These are phyloP conservation scores for Wickerhamiella occidentalis DNA, from an alignment of 805 yeast genomes.

Conservation along the genomic window DNA sequence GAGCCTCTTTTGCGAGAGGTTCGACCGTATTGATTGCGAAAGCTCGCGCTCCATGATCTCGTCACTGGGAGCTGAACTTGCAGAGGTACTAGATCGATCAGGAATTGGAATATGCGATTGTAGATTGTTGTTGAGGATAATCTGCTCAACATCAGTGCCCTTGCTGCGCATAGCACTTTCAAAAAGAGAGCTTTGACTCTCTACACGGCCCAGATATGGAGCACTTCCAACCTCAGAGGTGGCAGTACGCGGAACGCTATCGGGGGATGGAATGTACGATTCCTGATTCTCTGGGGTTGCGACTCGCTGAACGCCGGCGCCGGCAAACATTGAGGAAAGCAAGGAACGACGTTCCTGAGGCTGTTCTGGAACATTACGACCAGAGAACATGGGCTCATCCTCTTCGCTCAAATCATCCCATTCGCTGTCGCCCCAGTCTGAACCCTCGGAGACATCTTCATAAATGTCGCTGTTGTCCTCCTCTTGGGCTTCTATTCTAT, in stretches of 20 bases:
- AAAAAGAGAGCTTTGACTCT: conserved; percentile 1
- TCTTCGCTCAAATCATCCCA: conserved; percentile 21
- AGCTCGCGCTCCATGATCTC: conserved; percentile 15
- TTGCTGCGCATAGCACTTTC: conserved; percentile 2
- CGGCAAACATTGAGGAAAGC: conserved; percentile 18
- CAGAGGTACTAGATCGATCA: not conserved
- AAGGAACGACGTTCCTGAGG: conserved; percentile 29
- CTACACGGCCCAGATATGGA: conserved; percentile 4
- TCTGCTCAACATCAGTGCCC: not conserved
- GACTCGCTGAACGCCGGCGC: not conserved
- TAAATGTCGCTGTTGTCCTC: conserved; percentile 10
- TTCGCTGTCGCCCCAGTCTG: conserved; percentile 26
- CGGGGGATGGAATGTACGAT: not conserved
- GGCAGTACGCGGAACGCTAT: conserved; percentile 1
- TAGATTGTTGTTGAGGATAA: not conserved
- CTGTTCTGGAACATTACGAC: conserved; percentile 22
- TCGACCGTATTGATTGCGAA: conserved; percentile 15
- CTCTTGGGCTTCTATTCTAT: not conserved
- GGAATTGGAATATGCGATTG: not conserved
- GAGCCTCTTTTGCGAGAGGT: conserved; percentile 14
- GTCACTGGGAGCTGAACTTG: not conserved
- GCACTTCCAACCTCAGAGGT: not conserved
- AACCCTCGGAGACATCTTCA: conserved; percentile 23
- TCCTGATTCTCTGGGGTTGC: not conserved
- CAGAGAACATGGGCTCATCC: conserved; percentile 23